phyloP scores from a whole-genome alignment of 768 basidiomycete species.

The Hypholoma fasciculare region DNA sequence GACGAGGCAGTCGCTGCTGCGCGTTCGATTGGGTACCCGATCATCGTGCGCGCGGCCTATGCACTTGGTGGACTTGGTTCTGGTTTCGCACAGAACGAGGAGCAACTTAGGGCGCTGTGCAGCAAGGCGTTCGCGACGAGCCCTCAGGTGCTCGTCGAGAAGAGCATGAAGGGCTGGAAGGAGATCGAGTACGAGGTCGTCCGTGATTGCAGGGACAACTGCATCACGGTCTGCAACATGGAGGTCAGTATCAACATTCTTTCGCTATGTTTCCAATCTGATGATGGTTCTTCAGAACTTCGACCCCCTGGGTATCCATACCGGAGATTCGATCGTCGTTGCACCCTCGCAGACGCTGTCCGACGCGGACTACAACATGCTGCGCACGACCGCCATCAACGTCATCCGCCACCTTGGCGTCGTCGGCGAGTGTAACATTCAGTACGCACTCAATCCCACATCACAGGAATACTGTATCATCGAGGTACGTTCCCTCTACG shows the following conservation, averaged over 20 bases:
- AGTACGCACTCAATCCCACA: conserved; percentile 93
- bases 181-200: conserved; percentile 99
- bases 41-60: conserved; percentile 96
- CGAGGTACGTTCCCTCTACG: conserved; percentile 52
- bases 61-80: conserved; percentile 94
- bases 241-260: conserved; percentile 61
- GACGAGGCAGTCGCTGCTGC: conserved; percentile 88
- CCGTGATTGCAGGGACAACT: conserved; percentile 95
- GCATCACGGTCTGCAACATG: conserved; percentile 99
- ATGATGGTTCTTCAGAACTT: conserved; percentile 73
- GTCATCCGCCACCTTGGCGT: conserved; percentile 99
- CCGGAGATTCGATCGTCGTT: conserved; percentile 97
- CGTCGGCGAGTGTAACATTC: conserved; percentile 98
- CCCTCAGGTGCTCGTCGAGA: conserved; percentile 98
- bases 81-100: conserved; percentile 94
- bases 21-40: conserved; percentile 84
- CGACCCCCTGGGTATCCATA: conserved; percentile 97
- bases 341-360: conserved; percentile 98
- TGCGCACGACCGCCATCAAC: conserved; percentile 96
- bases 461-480: conserved; percentile 99
- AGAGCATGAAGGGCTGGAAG: conserved; percentile 99
- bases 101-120: conserved; percentile 86
- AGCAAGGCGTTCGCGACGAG: conserved; percentile 96
- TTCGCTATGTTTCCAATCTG: neutral
- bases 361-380: conserved; percentile 99